These are phyloP conservation scores for Kondoa malvinella DNA, from an alignment of 768 basidiomycete genomes.

Conservation along the genomic window DNA sequence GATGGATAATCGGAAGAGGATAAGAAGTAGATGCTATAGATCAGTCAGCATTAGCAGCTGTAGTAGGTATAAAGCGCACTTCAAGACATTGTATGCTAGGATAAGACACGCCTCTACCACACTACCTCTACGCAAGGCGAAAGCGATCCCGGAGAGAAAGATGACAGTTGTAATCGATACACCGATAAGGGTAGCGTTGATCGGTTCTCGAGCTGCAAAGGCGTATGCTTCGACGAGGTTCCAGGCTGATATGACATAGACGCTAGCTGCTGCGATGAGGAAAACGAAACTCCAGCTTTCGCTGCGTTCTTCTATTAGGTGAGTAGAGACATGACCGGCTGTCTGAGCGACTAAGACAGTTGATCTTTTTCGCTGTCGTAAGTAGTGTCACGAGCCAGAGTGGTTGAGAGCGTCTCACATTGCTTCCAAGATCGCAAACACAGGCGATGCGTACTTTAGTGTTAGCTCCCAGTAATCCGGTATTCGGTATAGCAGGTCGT, in stretches of 20 bases:
- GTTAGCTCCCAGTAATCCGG: conserved; percentile 22
- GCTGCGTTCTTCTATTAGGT: conserved; percentile 16
- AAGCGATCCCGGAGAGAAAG: conserved; percentile 26
- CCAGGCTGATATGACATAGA: conserved; percentile 23
- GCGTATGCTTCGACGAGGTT: conserved; percentile 20
- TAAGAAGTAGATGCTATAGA: conserved; percentile 16
- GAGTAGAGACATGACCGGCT: conserved; percentile 14
- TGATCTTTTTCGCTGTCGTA: conserved; percentile 14
- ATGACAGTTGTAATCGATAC: conserved; percentile 25
- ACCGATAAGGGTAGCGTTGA: conserved; percentile 26
- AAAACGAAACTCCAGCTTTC: conserved; percentile 21
- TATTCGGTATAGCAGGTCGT: conserved; percentile 4
- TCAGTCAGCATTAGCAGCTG: conserved; percentile 12
- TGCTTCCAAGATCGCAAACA: conserved; percentile 28
- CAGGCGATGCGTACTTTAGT: conserved; percentile 19
- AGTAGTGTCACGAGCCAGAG: conserved; percentile 15
- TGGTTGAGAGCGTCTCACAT: conserved; percentile 21
- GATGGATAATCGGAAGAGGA: conserved; percentile 15
- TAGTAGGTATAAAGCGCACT: conserved; percentile 25
- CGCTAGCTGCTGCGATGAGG: conserved; percentile 14
- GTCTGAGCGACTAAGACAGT: conserved; percentile 19
- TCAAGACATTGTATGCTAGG: conserved; percentile 26
- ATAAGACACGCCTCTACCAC: conserved; percentile 27
- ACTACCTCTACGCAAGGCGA: conserved; percentile 24
- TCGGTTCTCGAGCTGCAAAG: conserved; percentile 20